These are phyloP conservation scores for Lipomyces kockii DNA, from an alignment of 805 yeast genomes.

Conservation along the genomic window DNA sequence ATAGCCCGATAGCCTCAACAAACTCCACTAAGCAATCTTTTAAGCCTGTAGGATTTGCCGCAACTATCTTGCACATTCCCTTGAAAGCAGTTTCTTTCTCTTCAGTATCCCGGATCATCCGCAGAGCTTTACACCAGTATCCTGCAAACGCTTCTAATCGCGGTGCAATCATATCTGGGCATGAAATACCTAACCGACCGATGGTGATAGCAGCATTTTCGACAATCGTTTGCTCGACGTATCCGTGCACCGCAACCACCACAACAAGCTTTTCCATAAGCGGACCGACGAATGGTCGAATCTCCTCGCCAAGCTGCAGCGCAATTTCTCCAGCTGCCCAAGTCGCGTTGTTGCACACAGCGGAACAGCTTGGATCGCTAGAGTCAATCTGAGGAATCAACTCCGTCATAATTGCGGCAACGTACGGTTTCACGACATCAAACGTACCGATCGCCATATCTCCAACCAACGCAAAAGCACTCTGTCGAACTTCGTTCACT, in stretches of 20 bases:
- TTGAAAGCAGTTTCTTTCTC: slow-evolving; percentile 87
- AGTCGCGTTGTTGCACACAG: slow-evolving; percentile 84
- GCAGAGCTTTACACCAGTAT: slow-evolving; percentile 74
- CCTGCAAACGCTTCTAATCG: slow-evolving; percentile 61
- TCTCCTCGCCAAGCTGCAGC: slow-evolving; percentile 56
- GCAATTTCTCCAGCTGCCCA: slow-evolving; percentile 94
- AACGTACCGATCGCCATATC: slow-evolving; percentile 75
- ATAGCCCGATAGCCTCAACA: slow-evolving; percentile 58
- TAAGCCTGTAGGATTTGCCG: slow-evolving; percentile 68
- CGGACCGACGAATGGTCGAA: slow-evolving; percentile 59
- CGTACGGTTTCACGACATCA: slow-evolving; percentile 47
- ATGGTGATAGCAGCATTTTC: slow-evolving; percentile 90
- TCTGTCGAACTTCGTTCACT: slow-evolving; percentile 87
- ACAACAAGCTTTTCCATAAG: slow-evolving; percentile 62
- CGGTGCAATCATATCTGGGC: slow-evolving; percentile 63
- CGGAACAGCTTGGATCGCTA: slow-evolving; percentile 54
- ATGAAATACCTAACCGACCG: slow-evolving; percentile 77
- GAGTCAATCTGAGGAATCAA: slow-evolving; percentile 61
- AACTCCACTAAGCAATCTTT: slow-evolving; percentile 57
- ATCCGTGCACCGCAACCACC: slow-evolving; percentile 46
- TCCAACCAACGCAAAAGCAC: slow-evolving; percentile 87
- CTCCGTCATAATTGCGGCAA: slow-evolving; percentile 47
- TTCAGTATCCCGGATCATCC: slow-evolving; percentile 71
- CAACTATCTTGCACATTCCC: slow-evolving; percentile 77
- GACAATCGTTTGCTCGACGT: slow-evolving; percentile 64